These are phyloP conservation scores for Artemisia annua DNA, from an alignment of 129 eudicot genomes.

Conservation along the genomic window DNA sequence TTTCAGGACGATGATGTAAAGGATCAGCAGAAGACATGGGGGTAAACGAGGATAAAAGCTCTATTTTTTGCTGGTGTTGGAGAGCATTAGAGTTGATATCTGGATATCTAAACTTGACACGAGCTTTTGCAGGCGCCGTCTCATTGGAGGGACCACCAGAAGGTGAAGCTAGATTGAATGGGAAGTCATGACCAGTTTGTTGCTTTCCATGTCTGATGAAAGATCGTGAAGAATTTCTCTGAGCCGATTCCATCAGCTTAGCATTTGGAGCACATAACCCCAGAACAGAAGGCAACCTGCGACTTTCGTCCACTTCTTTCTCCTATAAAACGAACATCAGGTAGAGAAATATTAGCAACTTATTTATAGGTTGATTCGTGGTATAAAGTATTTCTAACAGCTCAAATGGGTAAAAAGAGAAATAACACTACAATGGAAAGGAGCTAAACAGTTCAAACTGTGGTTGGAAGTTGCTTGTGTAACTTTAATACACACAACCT, in stretches of 20 bases:
- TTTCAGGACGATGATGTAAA: slow-evolving; percentile 30
- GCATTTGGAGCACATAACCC: slow-evolving; percentile 98
- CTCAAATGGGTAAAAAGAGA: no score
- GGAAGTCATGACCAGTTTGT: slow-evolving; percentile 54
- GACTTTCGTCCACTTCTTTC: slow-evolving; percentile 23
- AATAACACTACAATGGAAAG: no score
- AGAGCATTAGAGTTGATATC: slow-evolving; percentile 31
- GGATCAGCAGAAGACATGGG: slow-evolving; percentile 36
- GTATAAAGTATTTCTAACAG: no score
- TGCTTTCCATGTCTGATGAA: slow-evolving; percentile 43
- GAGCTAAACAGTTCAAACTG: not conserved
- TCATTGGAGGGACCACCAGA: slow-evolving; percentile 37
- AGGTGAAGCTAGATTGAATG: slow-evolving; percentile 44
- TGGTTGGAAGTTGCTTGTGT: not conserved
- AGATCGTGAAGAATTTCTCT: slow-evolving; percentile 49
- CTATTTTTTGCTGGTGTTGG: slow-evolving; percentile 33
- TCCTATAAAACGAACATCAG: slow-evolving; percentile 28
- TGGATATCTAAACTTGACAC: slow-evolving; percentile 35
- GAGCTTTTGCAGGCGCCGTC: slow-evolving; percentile 38
- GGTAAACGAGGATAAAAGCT: slow-evolving; percentile 35
- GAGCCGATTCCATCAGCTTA: slow-evolving; percentile 42
- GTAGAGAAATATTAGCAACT: slow-evolving; percentile 11
- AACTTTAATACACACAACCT: not conserved
- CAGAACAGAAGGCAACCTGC: slow-evolving; percentile 55
- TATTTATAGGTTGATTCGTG: no score